Conservation (phyloP, 2,329 filamentous ascomycete species). For the Thelonectria olida region DNA sequence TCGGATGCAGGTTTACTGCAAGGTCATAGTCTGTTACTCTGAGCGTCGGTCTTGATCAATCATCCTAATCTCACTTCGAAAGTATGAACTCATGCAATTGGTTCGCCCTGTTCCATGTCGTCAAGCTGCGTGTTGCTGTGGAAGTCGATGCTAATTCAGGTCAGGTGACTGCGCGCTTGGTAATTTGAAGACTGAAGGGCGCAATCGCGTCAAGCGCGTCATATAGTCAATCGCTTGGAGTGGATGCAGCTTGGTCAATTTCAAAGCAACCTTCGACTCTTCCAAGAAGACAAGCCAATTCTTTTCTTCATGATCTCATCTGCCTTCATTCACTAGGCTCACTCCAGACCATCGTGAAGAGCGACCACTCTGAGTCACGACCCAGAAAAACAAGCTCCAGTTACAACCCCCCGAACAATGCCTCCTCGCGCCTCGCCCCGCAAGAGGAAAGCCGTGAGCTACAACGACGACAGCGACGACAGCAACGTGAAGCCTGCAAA, state of each 20-base stretch:
- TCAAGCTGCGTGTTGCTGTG: neutral
- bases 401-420: slow-evolving; percentile 37
- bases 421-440: slow-evolving; percentile 47
- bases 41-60: neutral
- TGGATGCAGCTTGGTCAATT: too few relatives aligned
- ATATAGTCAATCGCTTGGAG: neutral
- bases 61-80: neutral
- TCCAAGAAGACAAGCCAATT: neutral
- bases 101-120: neutral
- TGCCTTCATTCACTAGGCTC: neutral
- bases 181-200: slow-evolving; percentile 2
- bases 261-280: neutral
- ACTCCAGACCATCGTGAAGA: neutral
- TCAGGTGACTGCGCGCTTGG: slow-evolving; percentile 39
- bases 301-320: neutral
- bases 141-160: neutral
- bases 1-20: neutral
- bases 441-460: slow-evolving; percentile 44
- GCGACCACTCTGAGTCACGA: too few relatives aligned
- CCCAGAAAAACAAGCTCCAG: too few relatives aligned
- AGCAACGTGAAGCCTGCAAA: slow-evolving; percentile 29
- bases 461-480: slow-evolving; percentile 42
- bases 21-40: neutral
- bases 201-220: slow-evolving; percentile 36
- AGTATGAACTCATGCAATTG: neutral